Base-by-base conservation (phyloP, 768 basidiomycete species). In the Strobilomyces confusus region DNA sequence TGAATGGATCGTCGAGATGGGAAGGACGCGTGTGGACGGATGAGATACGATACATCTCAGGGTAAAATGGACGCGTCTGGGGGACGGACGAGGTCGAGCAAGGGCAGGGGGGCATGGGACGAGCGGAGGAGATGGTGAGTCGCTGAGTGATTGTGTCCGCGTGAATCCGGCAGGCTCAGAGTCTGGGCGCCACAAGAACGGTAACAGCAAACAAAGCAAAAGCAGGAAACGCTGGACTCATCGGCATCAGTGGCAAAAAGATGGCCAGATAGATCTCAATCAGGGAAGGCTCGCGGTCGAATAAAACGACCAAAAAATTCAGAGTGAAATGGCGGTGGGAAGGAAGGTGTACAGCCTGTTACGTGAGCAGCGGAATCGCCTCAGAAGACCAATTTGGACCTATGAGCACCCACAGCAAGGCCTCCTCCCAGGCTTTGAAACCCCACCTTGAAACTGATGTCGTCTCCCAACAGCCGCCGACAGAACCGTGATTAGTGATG, bases 331-430 rank as follows among this genome's bases (percentile, higher is more conserved):
- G 56, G 56, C 56, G 41, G 60, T 58, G 57, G 51, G 53, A 63
- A 54, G 54, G 44, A 51, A n/a, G n/a, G n/a, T n/a, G 55, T 51
- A 55, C 56, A 59, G 52, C 55, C 53, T 42, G 60, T 69, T 71
- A 69, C 68, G 68, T 69, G 58, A 69, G 57, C 57, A 54, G 50
- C 58, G 59, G 67, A 54, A 67, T 58, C 55, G 55, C 63, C 59
- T 45, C 48, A 57, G 44, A 45, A 45, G 49, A 60, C 58, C 40
- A 30, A 57, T 51, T 59, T 54, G 62, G 58, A 38, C 33, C 38
- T 40, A 48, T 29, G 9, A 6, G 9, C 41, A 48, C 56, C 44
- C 40, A 13, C 40, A 48, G 46, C 33, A 47, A 32, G 33, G 40
- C n/a, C n/a, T n/a, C n/a, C n/a, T n/a, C n/a, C n/a, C n/a, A 36